Evolutionary conservation across 768 basidiomycete species (phyloP), one percentile per base, ranked within the genome.

Genomic region (Amanita fuliginea): DNA sequence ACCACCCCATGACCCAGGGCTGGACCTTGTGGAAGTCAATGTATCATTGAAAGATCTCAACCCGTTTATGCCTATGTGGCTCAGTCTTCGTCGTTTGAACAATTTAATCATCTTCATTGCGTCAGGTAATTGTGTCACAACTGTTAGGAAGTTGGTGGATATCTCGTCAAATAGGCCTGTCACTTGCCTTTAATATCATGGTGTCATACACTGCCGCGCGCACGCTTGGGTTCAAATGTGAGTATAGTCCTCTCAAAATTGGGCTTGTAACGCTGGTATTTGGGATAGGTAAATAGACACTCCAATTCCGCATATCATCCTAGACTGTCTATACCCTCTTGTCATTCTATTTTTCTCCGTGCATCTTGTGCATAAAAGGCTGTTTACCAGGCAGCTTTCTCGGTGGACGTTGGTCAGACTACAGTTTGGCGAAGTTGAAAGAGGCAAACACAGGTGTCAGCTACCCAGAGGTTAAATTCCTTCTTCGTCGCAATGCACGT

Each of bases 211-310:
- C 87, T 0, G 78, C 79, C 13, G 73, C 86, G 6, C 73, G 85
- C 51, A 89, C 86, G 1, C 71, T 94, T 9, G 73, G 68, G 6
- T 60, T 64, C 24, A 63, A 70, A 2, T 94, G 94, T 57, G 59
- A 71, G 24, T 91, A 83, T 61, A 68, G 76, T 41, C 68, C 91
- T 0, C 67, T 93, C 4, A 69, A 78, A 37, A 78, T 86, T 42
- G 92, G 92, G 3, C 62, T 92, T 22, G 78, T 90, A 8, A 74
- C 92, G 4, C 74, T 96, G 7, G 64, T 83, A 0, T 86, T 80
- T 55, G 91, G 91, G 42, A 54, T 75, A 13, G 85, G 86, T 80
- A 50, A 33, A 72, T 57, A 40, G 8, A 19, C 49, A 35, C 22
- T 30, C 13, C 37, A 40, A n/a, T 33, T 37, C 28, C 28, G 19